Conservation (phyloP, 768 basidiomycete species). For the Suillus occidentalis region DNA sequence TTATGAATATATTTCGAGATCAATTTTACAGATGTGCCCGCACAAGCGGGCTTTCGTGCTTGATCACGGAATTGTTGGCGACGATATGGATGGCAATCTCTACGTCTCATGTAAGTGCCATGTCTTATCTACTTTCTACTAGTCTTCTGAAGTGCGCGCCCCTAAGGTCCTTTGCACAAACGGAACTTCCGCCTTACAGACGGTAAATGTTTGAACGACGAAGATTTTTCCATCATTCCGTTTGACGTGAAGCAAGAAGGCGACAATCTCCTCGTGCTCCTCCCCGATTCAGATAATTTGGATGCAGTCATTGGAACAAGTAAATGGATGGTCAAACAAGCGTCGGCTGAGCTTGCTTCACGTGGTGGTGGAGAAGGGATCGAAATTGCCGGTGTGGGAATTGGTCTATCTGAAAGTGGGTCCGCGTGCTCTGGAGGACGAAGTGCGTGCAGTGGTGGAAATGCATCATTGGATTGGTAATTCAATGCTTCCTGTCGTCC, state of each 20-base stretch:
- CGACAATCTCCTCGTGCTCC: conserved; percentile 47
- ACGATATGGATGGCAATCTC: conserved; percentile 53
- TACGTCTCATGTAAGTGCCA: conserved; percentile 46
- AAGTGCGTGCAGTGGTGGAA: conserved; percentile 4
- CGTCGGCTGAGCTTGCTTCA: conserved; percentile 41
- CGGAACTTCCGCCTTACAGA: conserved; percentile 57
- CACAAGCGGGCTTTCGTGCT: conserved; percentile 67
- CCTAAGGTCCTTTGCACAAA: conserved; percentile 63
- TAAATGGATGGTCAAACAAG: conserved; percentile 62
- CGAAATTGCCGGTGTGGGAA: conserved; percentile 34
- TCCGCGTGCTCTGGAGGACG: conserved; percentile 8
- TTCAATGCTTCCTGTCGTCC: background rate
- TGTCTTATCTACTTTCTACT: background rate
- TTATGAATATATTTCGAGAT: background rate
- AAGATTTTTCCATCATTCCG: conserved; percentile 56
- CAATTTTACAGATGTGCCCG: conserved; percentile 39
- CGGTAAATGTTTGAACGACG: conserved; percentile 61
- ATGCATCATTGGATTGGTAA: conserved; percentile 15
- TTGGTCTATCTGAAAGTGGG: conserved; percentile 1
- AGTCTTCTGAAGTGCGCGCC: background rate
- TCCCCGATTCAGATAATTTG: conserved; percentile 51
- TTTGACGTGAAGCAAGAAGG: conserved; percentile 56
- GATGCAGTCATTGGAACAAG: conserved; percentile 63
- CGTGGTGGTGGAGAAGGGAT: conserved; percentile 29
- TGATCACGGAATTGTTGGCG: conserved; percentile 67